Base-by-base conservation (phyloP, 352 stramenopile species). In the Phytophthora pini region DNA sequence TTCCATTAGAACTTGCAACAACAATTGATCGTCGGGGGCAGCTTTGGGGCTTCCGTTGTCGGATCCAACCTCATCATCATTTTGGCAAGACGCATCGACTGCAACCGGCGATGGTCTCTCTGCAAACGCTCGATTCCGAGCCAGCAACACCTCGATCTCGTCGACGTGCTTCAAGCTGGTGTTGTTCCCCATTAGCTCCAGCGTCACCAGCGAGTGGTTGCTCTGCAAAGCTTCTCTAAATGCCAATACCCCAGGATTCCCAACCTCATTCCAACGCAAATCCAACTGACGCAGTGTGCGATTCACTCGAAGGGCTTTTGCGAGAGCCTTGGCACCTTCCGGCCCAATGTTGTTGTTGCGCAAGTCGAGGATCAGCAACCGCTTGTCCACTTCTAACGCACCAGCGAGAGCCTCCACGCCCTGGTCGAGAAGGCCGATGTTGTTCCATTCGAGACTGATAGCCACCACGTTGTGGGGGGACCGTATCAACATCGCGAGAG, bases 391-490 rank as follows among this genome's bases (percentile, higher is more conserved):
- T 58, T 89, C 79, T 3, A 94, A 62, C 7, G 86, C 84, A 4
- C 49, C 49, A 7, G 85, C 81, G 9, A 95, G 66, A 32, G 84
- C 84, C 41, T 83, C 77, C 11, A 95, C 62, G 1, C 85, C 86
- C 29, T 92, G 76, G 54, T 93, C 81, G 40, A 93, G 57, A 27
- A 94, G 47, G n/a, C 86, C 88, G 6, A 93, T 66, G 56, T 91
- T 94, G 61, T 95, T 95, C 86, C 86, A 94, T 67, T 95, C 84
- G 48, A 95, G 65, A 43, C 74, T 82, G 26, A 95, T 73, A n/a
- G 73, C 71, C 20, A 84, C 74, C 15, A 93, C 56, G 15, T 74
- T 77, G 49, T 92, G 84, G 2, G 81, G 77, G 0, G 57, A 70
- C 0, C 78, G 74, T 27, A 95, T 46, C 55, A 90, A 60, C 15